phyloP scores from a whole-genome alignment of 768 basidiomycete genomes.

The Agaricus blazei region DNA sequence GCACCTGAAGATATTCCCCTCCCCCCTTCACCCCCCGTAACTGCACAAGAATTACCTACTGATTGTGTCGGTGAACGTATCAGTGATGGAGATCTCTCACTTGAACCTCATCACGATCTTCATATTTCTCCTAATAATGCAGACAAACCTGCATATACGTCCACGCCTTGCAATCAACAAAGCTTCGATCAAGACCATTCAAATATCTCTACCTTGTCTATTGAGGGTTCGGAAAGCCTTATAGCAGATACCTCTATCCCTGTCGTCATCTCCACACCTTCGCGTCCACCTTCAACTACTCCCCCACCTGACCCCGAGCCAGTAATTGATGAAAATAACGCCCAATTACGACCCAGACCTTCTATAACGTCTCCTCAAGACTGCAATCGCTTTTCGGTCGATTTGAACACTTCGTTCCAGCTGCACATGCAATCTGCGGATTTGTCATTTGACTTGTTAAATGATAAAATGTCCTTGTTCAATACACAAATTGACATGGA shows the following conservation, averaged over 20 bases:
- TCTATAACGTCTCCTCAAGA: conserved; percentile 18
- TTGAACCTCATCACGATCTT: not conserved
- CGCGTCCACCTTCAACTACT: conserved; percentile 19
- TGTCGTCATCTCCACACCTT: conserved; percentile 16
- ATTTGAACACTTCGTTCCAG: conserved; percentile 44
- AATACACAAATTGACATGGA: conserved; percentile 24
- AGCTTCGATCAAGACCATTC: too few relatives aligned
- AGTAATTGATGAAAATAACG: conserved; percentile 3
- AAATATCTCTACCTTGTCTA: conserved; percentile 15
- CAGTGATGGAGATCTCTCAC: not conserved
- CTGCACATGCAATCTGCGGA: conserved; percentile 40
- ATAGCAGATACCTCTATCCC: conserved; percentile 21
- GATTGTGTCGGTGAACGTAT: not conserved
- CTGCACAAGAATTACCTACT: not conserved
- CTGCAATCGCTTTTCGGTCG: conserved; percentile 35
- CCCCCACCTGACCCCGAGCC: conserved; percentile 6
- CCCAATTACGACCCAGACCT: conserved; percentile 21
- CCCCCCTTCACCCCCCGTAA: not conserved
- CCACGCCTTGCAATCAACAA: not conserved
- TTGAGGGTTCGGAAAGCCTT: conserved; percentile 16
- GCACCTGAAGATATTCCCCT: conserved; percentile 3
- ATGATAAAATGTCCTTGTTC: conserved; percentile 48
- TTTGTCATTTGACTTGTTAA: conserved; percentile 46
- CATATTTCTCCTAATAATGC: not conserved
- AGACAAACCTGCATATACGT: not conserved